Conservation (phyloP, 306 rosid genomes). For the Glycine soja region DNA sequence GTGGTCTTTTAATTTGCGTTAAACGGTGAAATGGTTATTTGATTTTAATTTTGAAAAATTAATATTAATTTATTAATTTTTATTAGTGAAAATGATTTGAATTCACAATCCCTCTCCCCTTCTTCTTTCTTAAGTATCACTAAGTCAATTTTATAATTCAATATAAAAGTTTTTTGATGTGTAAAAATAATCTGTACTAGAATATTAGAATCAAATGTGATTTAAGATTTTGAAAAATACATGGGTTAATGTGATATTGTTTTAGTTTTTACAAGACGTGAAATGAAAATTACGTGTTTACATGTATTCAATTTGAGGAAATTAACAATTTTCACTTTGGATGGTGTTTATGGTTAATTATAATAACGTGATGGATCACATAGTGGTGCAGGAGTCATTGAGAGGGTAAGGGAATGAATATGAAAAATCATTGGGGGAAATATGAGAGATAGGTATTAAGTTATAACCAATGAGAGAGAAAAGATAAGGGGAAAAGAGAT, state of each 20-base stretch:
- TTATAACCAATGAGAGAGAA: background rate
- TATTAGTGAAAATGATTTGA: too few relatives aligned
- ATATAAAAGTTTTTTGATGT: background rate
- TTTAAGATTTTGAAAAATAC: background rate
- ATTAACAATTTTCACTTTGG: background rate
- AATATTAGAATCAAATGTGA: background rate
- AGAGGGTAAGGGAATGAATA: background rate
- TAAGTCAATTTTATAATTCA: too few relatives aligned
- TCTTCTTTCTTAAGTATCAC: too few relatives aligned
- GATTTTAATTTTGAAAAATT: too few relatives aligned
- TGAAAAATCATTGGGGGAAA: constrained; percentile 15
- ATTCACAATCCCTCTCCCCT: too few relatives aligned
- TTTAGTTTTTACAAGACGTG: background rate
- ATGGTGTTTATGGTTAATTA: background rate
- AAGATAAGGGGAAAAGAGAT: constrained; percentile 55
- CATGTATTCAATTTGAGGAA: background rate
- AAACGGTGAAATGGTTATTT: background rate
- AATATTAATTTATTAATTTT: too few relatives aligned
- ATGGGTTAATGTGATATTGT: background rate
- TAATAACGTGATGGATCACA: too few relatives aligned
- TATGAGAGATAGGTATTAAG: background rate
- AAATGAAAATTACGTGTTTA: constrained; percentile 18
- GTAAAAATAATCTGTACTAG: background rate
- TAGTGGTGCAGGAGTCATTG: background rate
- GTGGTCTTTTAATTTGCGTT: constrained; percentile 14